Percentiles rank a stretch among this genome's conserved stretches.
phyloP scores from a whole-genome alignment of 2,329 filamentous ascomycete species.

The Parascedosporium putredinis region DNA sequence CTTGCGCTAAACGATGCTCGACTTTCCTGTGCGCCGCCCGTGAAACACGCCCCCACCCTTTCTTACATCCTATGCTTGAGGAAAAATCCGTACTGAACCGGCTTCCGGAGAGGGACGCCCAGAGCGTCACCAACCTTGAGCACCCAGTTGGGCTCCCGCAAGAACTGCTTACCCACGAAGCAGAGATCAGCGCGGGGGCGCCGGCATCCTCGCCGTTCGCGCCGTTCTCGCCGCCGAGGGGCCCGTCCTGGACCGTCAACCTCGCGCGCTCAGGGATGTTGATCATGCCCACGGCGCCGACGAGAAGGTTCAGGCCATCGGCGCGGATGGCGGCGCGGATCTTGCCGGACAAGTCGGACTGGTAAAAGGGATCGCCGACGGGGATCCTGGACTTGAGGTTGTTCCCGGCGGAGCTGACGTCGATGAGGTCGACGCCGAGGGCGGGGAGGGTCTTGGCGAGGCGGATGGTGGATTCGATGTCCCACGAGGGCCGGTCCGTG shows the following conservation, averaged over 20 bases:
- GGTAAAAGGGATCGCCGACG: slow-evolving; percentile 55
- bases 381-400: slow-evolving; percentile 50
- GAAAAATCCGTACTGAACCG: slow-evolving; percentile 50
- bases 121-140: slow-evolving; percentile 64
- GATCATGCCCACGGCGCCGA: slow-evolving; percentile 68
- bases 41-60: not conserved
- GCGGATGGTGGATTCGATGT: slow-evolving; percentile 42
- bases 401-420: slow-evolving; percentile 71
- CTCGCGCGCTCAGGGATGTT: slow-evolving; percentile 58
- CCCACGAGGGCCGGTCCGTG: slow-evolving; percentile 46
- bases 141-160: slow-evolving; percentile 73
- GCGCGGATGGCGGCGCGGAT: slow-evolving; percentile 56
- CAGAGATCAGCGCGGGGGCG: slow-evolving; percentile 50
- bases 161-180: slow-evolving; percentile 63
- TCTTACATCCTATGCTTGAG: not conserved
- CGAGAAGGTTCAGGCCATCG: slow-evolving; percentile 42
- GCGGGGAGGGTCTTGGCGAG: slow-evolving; percentile 58
- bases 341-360: slow-evolving; percentile 60
- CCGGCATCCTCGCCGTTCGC: slow-evolving; percentile 27
- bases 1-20: too few relatives aligned
- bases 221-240: slow-evolving; percentile 28
- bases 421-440: slow-evolving; percentile 70
- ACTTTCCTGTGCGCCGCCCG: not conserved
- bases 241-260: slow-evolving; percentile 39
- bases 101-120: slow-evolving; percentile 59